phyloP scores from a whole-genome alignment of 768 basidiomycete genomes.

The Mycena galericulata region DNA sequence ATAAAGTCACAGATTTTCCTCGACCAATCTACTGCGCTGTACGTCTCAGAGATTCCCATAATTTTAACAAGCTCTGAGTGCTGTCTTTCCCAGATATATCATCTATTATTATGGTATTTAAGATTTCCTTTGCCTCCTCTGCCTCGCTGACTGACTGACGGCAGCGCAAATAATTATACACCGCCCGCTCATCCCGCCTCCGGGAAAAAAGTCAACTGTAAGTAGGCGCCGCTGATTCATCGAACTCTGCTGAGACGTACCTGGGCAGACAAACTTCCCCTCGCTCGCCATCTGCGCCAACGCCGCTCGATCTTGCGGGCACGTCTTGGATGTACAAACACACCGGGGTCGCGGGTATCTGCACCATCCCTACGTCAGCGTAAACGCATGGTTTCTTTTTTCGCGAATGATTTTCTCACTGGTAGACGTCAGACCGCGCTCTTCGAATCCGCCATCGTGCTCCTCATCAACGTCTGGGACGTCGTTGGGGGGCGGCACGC shows the following conservation, averaged over 20 bases:
- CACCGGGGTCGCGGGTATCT: constrained; percentile 37
- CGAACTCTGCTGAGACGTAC: constrained; percentile 31
- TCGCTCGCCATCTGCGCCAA: constrained; percentile 32
- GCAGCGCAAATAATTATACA: constrained; percentile 29
- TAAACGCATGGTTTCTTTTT: too few relatives aligned
- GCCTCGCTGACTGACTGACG: neutral
- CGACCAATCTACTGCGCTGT: constrained; percentile 31
- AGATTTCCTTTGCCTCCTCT: neutral
- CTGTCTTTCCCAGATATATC: constrained; percentile 8
- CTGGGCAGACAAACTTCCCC: constrained; percentile 54
- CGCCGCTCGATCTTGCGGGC: constrained; percentile 59
- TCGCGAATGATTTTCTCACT: too few relatives aligned
- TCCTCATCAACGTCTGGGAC: constrained; percentile 58
- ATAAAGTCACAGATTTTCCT: constrained; percentile 16
- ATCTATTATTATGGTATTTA: constrained; percentile 30
- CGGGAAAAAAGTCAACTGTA: neutral
- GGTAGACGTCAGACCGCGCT: constrained; percentile 36
- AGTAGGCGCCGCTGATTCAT: neutral
- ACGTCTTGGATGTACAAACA: constrained; percentile 57
- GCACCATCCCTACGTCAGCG: neutral
- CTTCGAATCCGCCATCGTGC: constrained; percentile 53
- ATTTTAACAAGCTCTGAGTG: too few relatives aligned
- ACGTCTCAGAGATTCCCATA: neutral
- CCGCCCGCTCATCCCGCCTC: constrained; percentile 22
- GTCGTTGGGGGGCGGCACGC: constrained; percentile 43